Conservation (phyloP, 257 asterid species). For the Petunia secreta region DNA sequence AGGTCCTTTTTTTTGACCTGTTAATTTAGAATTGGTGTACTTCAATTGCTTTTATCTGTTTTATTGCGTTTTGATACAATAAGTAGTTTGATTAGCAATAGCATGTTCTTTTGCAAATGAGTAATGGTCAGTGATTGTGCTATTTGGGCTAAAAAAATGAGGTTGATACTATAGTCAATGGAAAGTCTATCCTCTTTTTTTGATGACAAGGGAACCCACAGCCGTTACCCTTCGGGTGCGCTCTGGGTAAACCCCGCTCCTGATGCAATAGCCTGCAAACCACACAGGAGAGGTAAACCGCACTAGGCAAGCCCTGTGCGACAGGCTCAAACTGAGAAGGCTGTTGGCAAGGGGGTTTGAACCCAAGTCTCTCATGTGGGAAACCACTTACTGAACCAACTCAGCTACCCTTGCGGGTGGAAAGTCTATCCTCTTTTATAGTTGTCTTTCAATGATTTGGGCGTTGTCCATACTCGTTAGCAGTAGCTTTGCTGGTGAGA, state of each 20-base stretch:
- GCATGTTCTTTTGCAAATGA: neutral
- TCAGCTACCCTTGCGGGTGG: too few species aligned
- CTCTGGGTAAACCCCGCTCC: too few species aligned
- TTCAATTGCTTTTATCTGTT: neutral
- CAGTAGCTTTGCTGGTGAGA: neutral
- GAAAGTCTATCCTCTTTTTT: neutral
- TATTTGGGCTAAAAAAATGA: neutral
- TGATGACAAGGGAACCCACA: too few species aligned
- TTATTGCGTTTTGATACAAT: neutral
- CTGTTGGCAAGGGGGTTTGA: too few species aligned
- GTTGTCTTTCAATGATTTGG: neutral
- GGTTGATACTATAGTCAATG: neutral
- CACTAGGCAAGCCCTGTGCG: too few species aligned
- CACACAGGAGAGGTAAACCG: too few species aligned
- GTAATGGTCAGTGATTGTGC: neutral
- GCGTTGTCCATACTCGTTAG: constrained; percentile 14
- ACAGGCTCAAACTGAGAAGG: too few species aligned
- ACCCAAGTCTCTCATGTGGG: too few species aligned
- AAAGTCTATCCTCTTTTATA: neutral
- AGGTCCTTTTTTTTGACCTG: neutral
- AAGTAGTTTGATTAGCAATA: neutral
- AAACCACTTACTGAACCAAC: too few species aligned
- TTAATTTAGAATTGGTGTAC: neutral
- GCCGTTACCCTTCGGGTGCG: too few species aligned
- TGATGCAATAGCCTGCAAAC: too few species aligned